Base-by-base conservation (phyloP, 1,284 basidiomycete species). In the Cystobasidium pallidum region DNA sequence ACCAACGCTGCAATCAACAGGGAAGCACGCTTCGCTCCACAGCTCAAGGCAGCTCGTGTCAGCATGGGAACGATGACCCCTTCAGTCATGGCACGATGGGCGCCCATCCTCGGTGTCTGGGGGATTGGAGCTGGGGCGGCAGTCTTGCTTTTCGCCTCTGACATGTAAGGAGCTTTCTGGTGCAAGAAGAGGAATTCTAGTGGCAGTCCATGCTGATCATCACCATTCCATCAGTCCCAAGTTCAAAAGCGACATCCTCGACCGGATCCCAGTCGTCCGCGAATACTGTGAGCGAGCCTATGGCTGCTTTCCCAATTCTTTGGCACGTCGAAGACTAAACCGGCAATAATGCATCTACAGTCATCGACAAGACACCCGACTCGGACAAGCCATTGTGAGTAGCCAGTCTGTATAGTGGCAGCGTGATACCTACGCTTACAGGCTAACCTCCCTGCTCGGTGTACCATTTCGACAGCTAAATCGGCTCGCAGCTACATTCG, bases 211-310 rank as follows among this genome's bases (percentile, higher is more conserved):
- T 64, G 30, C 21, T 32, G 30, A 39, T 64, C 19, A 1, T 1
- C 6, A 30, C 19, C 10, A n/a, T 51, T 45, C 4, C 26, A 58
- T 45, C 58, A 70, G 68, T 28, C 68, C 68, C 19, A 63, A 64
- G 28, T 71, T 71, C 68, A 71, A 71, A 61, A 54, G 21, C 28
- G 68, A 71, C 51, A 49, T 71, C 41, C 68, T 71, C 32, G 59
- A 63, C 68, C 49, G 61, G 39, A 55, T 71, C 49, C 68, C 68
- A 32, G 54, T 71, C n/a, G 59, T 71, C 51, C 68, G 68, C 34
- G 47, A 63, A 54, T 71, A 71, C 49, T 71, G 49, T 61, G 58
- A 34, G 52, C 21, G 28, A 28, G 54, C 32, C 51, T 43, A 52
- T 36, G 39, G 30, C 47, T 49, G 47, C 45, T 19, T 4, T 49